Conservation (phyloP, 768 basidiomycete genomes). For the Trametes elegans region DNA sequence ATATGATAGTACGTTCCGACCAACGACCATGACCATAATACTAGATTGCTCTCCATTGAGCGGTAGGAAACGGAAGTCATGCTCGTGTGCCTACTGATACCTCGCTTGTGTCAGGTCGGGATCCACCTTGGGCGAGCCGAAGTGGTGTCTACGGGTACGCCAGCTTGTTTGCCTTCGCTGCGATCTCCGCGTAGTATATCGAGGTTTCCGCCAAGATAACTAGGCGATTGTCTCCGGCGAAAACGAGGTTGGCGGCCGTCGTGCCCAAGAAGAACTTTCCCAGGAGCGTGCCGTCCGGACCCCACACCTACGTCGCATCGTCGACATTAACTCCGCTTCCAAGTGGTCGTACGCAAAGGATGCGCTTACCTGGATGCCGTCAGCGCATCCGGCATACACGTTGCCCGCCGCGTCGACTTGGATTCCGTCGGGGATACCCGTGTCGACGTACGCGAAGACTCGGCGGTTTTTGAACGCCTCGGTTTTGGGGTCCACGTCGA, state of each 20-base stretch:
- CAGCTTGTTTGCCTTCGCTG: constrained; percentile 31
- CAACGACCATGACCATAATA: background rate
- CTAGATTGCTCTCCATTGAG: background rate
- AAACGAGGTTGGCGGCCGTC: constrained; percentile 38
- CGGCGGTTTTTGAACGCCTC: constrained; percentile 58
- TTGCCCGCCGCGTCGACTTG: constrained; percentile 64
- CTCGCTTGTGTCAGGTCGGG: no score
- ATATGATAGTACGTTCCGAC: background rate
- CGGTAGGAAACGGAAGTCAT: no score
- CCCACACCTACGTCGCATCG: constrained; percentile 45
- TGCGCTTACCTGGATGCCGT: constrained; percentile 58
- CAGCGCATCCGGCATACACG: constrained; percentile 66
- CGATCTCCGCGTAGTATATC: constrained; percentile 39
- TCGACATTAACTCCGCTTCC: background rate
- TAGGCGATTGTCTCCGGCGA: constrained; percentile 39
- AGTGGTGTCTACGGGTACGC: constrained; percentile 25
- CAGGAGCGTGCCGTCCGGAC: constrained; percentile 50
- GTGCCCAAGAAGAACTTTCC: constrained; percentile 60
- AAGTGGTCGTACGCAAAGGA: background rate
- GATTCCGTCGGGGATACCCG: constrained; percentile 67
- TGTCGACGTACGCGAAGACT: constrained; percentile 64
- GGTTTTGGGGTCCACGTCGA: constrained; percentile 57
- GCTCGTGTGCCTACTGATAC: no score
- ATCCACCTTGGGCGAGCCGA: background rate
- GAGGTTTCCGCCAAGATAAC: constrained; percentile 40